Percentiles rank a stretch among this genome's conserved stretches.
These are phyloP conservation scores for Aspergillus sp. DNA, from an alignment of 2,329 filamentous ascomycete genomes.

Conservation along the genomic window DNA sequence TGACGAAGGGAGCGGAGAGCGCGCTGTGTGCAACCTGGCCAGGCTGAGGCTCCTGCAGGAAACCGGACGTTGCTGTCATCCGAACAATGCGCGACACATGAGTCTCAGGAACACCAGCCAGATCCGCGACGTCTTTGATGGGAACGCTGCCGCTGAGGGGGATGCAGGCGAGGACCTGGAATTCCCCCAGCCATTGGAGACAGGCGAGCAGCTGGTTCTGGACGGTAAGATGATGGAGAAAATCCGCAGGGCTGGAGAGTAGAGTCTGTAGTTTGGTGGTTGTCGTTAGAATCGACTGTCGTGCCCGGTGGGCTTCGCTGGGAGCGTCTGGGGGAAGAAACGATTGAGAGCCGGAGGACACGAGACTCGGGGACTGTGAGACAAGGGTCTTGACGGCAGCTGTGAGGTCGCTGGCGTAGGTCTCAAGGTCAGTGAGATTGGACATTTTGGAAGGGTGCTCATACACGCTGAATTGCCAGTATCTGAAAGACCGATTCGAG, in stretches of 20 bases:
- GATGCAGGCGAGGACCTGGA: constrained; percentile 48
- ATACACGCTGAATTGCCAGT: no score
- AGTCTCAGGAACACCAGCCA: constrained; percentile 40
- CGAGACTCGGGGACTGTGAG: not conserved
- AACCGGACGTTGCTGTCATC: constrained; percentile 35
- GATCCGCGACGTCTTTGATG: constrained; percentile 43
- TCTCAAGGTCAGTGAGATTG: constrained; percentile 1
- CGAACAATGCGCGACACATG: constrained; percentile 40
- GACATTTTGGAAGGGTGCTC: not conserved
- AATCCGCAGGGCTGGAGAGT: constrained; percentile 17
- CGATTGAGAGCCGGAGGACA: not conserved
- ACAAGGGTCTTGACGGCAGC: constrained; percentile 1
- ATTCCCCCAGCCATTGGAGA: constrained; percentile 47
- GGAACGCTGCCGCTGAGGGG: constrained; percentile 38
- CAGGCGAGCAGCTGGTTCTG: constrained; percentile 38
- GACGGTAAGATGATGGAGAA: constrained; percentile 25
- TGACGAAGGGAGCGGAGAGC: constrained; percentile 41
- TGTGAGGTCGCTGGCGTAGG: not conserved
- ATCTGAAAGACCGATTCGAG: no score
- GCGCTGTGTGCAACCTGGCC: constrained; percentile 40
- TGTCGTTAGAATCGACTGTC: not conserved
- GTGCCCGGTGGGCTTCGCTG: constrained; percentile 4
- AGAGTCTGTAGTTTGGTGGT: constrained; percentile 1
- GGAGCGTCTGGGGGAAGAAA: not conserved
- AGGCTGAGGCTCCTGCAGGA: constrained; percentile 35